A percentile compares a stretch with the other conserved stretches of the same genome.
Evolutionary conservation across 2,329 filamentous ascomycete genomes (phyloP).

Genomic region (Bisporella sp.): DNA sequence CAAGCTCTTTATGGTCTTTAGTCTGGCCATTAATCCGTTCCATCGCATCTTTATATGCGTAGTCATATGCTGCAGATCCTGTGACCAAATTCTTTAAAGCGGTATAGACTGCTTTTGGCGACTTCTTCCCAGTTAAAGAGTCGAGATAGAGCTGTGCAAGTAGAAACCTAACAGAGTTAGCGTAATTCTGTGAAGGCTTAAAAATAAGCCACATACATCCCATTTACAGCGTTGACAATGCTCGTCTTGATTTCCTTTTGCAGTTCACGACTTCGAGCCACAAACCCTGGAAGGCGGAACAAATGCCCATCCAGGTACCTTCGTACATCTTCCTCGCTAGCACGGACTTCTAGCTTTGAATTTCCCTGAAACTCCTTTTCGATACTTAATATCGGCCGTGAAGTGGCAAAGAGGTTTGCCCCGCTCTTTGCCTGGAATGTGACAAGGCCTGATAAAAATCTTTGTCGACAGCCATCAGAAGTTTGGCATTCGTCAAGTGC

Average conservation of each 20-base stretch:
- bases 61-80: slow-evolving; percentile 7
- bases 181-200: slow-evolving; percentile 13
- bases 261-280: slow-evolving; percentile 8
- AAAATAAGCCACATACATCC: slow-evolving; percentile 9
- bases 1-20: no score
- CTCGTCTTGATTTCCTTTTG: slow-evolving; percentile 14
- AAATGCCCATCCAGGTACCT: slow-evolving; percentile 13
- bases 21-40: no score
- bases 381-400: background rate
- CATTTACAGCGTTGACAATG: slow-evolving; percentile 13
- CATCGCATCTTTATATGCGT: no score
- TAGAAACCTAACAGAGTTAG: slow-evolving; percentile 18
- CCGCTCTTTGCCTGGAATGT: background rate
- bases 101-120: background rate
- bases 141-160: no score
- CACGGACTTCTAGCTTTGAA: background rate
- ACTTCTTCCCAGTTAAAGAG: no score
- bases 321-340: background rate
- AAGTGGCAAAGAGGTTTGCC: background rate
- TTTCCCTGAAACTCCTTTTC: background rate
- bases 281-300: slow-evolving; percentile 8
- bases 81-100: slow-evolving; percentile 23
- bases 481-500: background rate
- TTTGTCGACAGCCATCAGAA: background rate
- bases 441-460: background rate